phyloP scores from a whole-genome alignment of 116 monocot species.

The Dioscorea cayenensis region DNA sequence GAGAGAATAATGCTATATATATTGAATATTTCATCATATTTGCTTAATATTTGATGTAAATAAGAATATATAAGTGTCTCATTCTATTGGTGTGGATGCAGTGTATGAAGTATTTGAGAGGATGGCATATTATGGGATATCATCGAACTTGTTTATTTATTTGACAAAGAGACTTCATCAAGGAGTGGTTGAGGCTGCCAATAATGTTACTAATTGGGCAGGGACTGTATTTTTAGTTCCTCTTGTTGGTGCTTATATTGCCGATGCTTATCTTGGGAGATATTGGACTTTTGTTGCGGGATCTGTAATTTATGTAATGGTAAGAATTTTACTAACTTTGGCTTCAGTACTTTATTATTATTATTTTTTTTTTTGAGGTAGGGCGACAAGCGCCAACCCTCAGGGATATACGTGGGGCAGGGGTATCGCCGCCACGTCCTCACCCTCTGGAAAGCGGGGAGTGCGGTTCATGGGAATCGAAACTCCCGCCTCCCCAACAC shows the following conservation, averaged over 20 bases:
- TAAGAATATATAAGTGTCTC: too few species aligned
- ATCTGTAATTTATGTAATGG: constrained; percentile 1
- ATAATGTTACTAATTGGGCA: constrained; percentile 34
- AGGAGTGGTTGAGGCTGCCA: constrained; percentile 19
- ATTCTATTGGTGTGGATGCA: neutral
- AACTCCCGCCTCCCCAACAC: too few species aligned
- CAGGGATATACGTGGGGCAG: too few species aligned
- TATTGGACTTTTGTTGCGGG: constrained; percentile 27
- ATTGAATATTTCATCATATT: too few species aligned
- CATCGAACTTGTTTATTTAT: constrained; percentile 24
- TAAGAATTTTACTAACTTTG: neutral
- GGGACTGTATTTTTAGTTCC: constrained; percentile 20
- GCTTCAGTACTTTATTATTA: too few species aligned
- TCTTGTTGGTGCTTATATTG: constrained; percentile 27
- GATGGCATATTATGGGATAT: constrained; percentile 28
- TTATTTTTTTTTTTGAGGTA: too few species aligned
- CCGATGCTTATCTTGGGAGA: constrained; percentile 33
- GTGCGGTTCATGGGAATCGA: too few species aligned
- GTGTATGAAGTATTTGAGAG: constrained; percentile 34
- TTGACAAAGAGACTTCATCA: constrained; percentile 23
- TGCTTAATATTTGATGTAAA: too few species aligned
- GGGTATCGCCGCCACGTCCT: too few species aligned
- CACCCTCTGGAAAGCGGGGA: too few species aligned
- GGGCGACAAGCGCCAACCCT: too few species aligned
- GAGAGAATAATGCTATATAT: too few species aligned